Conservation (phyloP, 805 yeast genomes). For the Wickerhamiella sergipiensis region DNA sequence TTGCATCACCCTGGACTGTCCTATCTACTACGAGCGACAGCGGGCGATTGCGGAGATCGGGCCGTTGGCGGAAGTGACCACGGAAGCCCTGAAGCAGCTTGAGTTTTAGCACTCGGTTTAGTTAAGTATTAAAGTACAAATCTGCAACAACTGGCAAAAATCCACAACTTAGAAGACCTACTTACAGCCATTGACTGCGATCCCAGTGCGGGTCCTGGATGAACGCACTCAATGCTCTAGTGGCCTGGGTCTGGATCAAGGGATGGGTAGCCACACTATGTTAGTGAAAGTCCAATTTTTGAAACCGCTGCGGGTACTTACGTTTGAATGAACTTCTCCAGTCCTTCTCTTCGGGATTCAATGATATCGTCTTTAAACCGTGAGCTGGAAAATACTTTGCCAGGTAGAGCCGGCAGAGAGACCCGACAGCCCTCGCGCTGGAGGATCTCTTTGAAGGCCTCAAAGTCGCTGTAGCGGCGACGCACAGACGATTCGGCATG, state of each 20-base stretch:
- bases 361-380: constrained; percentile 73
- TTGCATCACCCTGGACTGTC: constrained; percentile 16
- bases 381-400: constrained; percentile 57
- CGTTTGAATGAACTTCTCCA: constrained; percentile 58
- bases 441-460: constrained; percentile 55
- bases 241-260: constrained; percentile 64
- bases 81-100: background rate
- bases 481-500: constrained; percentile 53
- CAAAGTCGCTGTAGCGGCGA: constrained; percentile 84
- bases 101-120: background rate
- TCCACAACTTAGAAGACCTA: no score
- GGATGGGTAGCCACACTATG: constrained; percentile 83
- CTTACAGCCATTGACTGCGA: constrained; percentile 18
- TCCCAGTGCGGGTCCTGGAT: constrained; percentile 82
- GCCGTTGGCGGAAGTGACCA: background rate
- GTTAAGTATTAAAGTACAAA: background rate
- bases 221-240: constrained; percentile 63
- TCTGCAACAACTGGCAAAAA: no score
- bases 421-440: constrained; percentile 69
- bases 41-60: constrained; percentile 2
- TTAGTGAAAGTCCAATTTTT: background rate
- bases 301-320: constrained; percentile 10
- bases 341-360: constrained; percentile 68
- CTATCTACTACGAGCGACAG: constrained; percentile 13
- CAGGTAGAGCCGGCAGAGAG: constrained; percentile 77